Conservation (phyloP, 2,329 filamentous ascomycete species). For the Atkinsonella texensis region DNA sequence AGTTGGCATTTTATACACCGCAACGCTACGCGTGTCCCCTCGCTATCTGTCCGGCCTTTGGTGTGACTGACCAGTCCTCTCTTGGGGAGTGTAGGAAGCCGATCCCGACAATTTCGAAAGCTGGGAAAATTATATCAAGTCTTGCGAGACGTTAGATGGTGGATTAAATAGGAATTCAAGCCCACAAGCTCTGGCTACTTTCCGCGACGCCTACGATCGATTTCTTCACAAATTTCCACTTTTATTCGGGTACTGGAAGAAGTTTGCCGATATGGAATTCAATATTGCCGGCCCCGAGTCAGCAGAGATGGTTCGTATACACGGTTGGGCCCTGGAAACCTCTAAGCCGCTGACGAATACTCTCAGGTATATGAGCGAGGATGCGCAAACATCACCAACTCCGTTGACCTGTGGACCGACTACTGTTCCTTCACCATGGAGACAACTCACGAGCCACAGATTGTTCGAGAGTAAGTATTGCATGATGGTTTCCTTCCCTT, state of each 20-base stretch:
- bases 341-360: background rate
- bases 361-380: conserved; percentile 83
- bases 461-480: conserved; percentile 98
- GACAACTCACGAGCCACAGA: conserved; percentile 84
- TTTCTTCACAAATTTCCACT: conserved; percentile 92
- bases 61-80: conserved; percentile 3
- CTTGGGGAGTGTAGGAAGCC: conserved; percentile 30
- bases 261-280: conserved; percentile 96
- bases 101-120: conserved; percentile 86
- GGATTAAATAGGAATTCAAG: conserved; percentile 95
- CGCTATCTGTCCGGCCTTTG: background rate
- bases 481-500: conserved; percentile 51
- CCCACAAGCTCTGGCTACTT: conserved; percentile 78
- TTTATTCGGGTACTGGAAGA: conserved; percentile 98
- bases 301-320: conserved; percentile 70
- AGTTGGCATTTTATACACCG: conserved; percentile 7
- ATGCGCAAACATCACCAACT: conserved; percentile 82
- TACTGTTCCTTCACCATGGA: conserved; percentile 98
- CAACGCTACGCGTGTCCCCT: background rate
- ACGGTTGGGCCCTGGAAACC: background rate
- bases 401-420: conserved; percentile 92
- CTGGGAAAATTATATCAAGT: conserved; percentile 86
- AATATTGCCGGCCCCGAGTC: conserved; percentile 93
- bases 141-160: conserved; percentile 75
- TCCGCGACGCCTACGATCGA: conserved; percentile 79